Evolutionary conservation across 2,329 filamentous ascomycete genomes (phyloP), one percentile per base, ranked within the genome.

Genomic region (Diaporthe nobilis): DNA sequence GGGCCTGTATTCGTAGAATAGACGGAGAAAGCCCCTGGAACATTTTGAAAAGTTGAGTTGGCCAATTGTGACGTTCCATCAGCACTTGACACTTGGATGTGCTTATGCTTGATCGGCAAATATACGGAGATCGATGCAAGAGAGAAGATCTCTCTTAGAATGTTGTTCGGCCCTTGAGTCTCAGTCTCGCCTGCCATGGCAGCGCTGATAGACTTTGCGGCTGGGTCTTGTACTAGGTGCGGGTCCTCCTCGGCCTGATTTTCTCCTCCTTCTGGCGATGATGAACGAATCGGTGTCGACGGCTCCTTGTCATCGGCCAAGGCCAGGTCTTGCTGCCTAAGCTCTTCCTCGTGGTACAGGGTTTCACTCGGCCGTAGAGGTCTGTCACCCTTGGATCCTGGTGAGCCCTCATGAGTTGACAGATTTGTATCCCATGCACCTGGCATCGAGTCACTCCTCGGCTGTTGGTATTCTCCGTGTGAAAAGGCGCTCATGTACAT

Each of bases 401-500:
- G 63, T n/a, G 65, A 65, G 55, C 13, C 39, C 17, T 71, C 63
- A 42, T 63, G 73, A 31, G 78, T 78, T 2, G 79, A 75, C 22
- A 82, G 78, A 20, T 86, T 85, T 0, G 85, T 84, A 71, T 85
- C 87, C 90, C 89, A 91, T 7, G 84, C 84, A 8, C 89, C 89
- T 2, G 90, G 90, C 86, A 91, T 90, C 4, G 79, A 44, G 28
- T 25, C 77, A 28, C 79, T 79, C 22, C 70, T 80, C 25, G 81
- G 51, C 55, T 80, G 80, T 13, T 84, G 81, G 2, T 81, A 81
- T 47, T 84, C 82, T 2, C 84, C 82, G 37, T 89, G 84, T 2
- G 91, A 93, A 71, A 93, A 90, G 1, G 92, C 92, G 77, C 92
- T 96, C 92, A 95, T 93, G 80, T 97, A 97, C 92, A 97, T 94